A percentile compares a stretch with the other conserved stretches of the same genome.
Conservation (phyloP, 306 rosid species). For the Sicyos baderoa region DNA sequence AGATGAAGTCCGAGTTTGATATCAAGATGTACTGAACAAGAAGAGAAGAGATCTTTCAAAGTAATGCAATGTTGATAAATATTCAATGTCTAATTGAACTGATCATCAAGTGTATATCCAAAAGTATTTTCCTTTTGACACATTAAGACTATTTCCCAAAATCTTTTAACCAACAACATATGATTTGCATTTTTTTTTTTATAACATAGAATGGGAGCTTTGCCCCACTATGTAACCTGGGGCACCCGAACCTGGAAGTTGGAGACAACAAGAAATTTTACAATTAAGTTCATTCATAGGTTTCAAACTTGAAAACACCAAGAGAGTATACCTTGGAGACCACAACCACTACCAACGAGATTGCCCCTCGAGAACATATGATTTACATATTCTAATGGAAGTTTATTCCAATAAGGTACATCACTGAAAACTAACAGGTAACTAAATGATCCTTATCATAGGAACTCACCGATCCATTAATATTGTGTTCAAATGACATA, state of each 20-base stretch:
- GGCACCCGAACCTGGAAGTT: too few relatives aligned
- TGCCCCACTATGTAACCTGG: too few relatives aligned
- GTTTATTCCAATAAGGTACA: too few relatives aligned
- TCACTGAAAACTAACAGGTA: neutral
- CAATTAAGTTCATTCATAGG: too few relatives aligned
- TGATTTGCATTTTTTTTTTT: too few relatives aligned
- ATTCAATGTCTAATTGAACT: neutral
- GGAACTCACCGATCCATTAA: neutral
- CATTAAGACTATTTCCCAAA: neutral
- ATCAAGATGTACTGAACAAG: slow-evolving; percentile 16
- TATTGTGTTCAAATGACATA: neutral
- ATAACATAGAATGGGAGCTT: too few relatives aligned
- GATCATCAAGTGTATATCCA: neutral
- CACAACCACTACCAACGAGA: too few relatives aligned
- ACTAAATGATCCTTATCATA: neutral
- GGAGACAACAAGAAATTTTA: too few relatives aligned
- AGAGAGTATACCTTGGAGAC: too few relatives aligned
- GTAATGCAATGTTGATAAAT: neutral
- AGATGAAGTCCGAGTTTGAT: slow-evolving; percentile 10
- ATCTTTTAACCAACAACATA: neutral
- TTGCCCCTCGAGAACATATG: too few relatives aligned
- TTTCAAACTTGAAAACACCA: too few relatives aligned
- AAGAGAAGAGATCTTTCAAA: neutral
- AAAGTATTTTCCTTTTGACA: neutral
- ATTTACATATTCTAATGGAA: too few relatives aligned